Evolutionary conservation across 257 asterid species (phyloP), one percentile per base, ranked within the genome.

Genomic region (Galeopsis tetrahit): DNA sequence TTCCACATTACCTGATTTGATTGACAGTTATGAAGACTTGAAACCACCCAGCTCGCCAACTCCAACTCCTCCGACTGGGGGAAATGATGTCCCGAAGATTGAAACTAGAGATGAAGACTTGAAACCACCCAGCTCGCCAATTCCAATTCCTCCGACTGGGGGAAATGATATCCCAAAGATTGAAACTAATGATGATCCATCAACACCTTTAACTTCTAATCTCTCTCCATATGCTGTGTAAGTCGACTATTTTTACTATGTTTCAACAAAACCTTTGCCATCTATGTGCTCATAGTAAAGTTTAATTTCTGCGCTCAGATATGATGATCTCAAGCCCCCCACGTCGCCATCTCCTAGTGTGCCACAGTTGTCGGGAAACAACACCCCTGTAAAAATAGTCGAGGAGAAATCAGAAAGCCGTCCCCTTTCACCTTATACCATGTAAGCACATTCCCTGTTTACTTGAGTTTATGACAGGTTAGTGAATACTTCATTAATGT

Each of bases 1-100:
- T 43, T 43, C 51, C 51, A 43, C 51, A 43, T 43, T 43, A 43
- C 69, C 70, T 49, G 63, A 42, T 78, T 69, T 73, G 33, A 35
- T 73, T 71, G 53, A 51, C 83, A 89, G 86, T 59, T 88, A 85
- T 52, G 92, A 80, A 79, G 92, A 85, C 79, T 71, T 85, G 80
- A 88, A 86, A 78, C 96, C 92, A 35, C 92, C 92, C 32, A 82
- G 72, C 77, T 85, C 89, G 40, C 90, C 96, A 32, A 78, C 79
- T 58, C 88, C 96, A 62, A 82, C 84, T 10, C 85, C 86, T 21
- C 28, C 28, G 28, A 21, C 46, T 9, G 79, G 40, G 33, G 85
- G 82, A 70, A 77, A 77, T 38, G 77, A 80, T 59, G 77, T 63
- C 42, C 77, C 77, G 17, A 68, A 56, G 67, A 58, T 40, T 79